Base-by-base conservation (phyloP, 2,329 filamentous ascomycete genomes). In the Amylocarpus encephaloides region DNA sequence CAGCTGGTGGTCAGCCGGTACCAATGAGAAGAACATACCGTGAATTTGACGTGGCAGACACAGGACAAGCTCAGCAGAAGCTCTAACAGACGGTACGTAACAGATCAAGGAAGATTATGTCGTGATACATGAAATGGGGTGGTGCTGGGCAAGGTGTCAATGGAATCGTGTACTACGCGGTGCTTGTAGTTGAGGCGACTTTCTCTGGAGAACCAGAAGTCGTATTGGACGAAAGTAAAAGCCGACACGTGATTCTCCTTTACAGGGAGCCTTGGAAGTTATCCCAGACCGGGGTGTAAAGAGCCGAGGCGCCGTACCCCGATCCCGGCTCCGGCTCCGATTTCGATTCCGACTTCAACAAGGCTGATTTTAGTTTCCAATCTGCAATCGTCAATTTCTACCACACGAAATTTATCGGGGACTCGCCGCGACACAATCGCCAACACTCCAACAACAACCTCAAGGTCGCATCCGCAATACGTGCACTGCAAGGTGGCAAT, bases 91-190 rank as follows among this genome's bases (percentile, higher is more conserved):
- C 32, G 29, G 13, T 18, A 29, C 49, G 41, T 16, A 26, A 26
- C 33, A 26, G 45, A 41, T 40, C 26, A 36, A 26, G 26, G 34
- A 15, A 36, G 46, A 34, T 30, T 19, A 48, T 44, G 45, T 45
- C 40, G 50, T 41, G 50, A 42, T 45, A 52, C 50, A 41, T 48
- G 50, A 39, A 29, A 44, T 26, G 43, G 22, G 30, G n/a, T 9
- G 7, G 12, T 15, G 16, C 26, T 32, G 35, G 32, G 19, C 30
- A 26, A 22, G 39, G 46, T 12, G 45, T 34, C 34, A 33, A 46
- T 12, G 19, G 6, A 30, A 29, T 36, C 29, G 42, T 15, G 22
- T 16, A 32, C 16, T 38, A 35, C 15, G 36, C 42, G 26, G 36
- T 33, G 36, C 35, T 22, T 10, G 29, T 43, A 16, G 30, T 26